These are phyloP conservation scores for Pythium dissimile DNA, from an alignment of 352 stramenopile genomes.

Conservation along the genomic window DNA sequence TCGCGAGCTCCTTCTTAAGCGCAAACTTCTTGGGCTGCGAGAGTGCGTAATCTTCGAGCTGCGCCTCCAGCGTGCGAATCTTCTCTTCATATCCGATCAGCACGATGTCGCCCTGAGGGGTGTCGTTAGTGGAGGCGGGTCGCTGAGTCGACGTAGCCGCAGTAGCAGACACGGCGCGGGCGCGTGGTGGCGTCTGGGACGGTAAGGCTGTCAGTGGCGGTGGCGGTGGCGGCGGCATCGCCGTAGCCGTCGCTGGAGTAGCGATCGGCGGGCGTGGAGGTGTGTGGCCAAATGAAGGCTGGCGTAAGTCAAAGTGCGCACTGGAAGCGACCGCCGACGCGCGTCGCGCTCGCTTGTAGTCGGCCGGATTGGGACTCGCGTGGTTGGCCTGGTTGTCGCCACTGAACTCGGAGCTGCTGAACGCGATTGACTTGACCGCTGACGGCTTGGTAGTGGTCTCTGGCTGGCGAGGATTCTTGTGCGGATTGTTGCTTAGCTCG, in stretches of 20 bases:
- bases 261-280: neutral
- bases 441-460: neutral
- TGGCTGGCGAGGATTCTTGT: conserved; percentile 19
- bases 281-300: conserved; percentile 8
- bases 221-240: neutral
- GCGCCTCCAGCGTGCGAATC: conserved; percentile 49
- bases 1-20: conserved; percentile 79
- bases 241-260: neutral
- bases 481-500: conserved; percentile 10
- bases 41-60: conserved; percentile 68
- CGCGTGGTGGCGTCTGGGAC: neutral
- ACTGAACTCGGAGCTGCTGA: neutral
- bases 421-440: neutral
- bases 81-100: conserved; percentile 14
- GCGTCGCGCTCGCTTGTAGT: conserved; percentile 27
- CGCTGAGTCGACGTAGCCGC: neutral
- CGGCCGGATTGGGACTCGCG: conserved; percentile 25
- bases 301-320: conserved; percentile 21
- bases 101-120: conserved; percentile 8
- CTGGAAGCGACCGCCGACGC: conserved; percentile 4
- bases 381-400: conserved; percentile 11
- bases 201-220: too few species aligned
- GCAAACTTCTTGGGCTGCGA: conserved; percentile 63
- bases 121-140: neutral
- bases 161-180: neutral